Base-by-base conservation (phyloP, 208 protist genomes). In the Phytomonas sp. region DNA sequence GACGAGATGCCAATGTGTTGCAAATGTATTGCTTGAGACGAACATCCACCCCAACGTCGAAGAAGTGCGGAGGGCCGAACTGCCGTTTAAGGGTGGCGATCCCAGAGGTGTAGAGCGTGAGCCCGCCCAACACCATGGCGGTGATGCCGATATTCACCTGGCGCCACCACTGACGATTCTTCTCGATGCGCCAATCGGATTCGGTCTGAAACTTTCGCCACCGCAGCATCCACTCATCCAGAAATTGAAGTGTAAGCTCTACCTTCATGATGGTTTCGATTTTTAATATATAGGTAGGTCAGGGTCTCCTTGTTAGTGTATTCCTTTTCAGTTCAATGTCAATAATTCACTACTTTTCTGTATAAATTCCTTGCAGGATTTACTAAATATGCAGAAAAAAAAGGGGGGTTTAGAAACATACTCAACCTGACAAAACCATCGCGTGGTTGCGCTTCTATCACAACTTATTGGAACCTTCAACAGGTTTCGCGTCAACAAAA, bases 221-320 rank as follows among this genome's bases (percentile, higher is more conserved):
- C 60, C 87, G 87, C 66, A 96, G 82, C 91, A 96, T 96, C 91
- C 91, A 96, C 76, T 94, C 88, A 67, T 96, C 91, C 60, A 96
- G 78, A 75, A 88, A 85, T 83, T 96, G 91, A 77, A 96, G 68
- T n/a, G 81, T 91, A 23, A 96, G 61, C 71, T 96, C 91, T 67
- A 87, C 81, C 76, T 96, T 96, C 77, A 81, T 83, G 32, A 63
- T 86, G 43, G 33, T 59, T 59, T 33, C 60, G 43, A 26, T 23
- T 62, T 28, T 26, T 59, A 30, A 30, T 29, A 60, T 28, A 17
- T 23, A 67, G 72, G 43, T 37, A n/a, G 32, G 43, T 65, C 37
- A 69, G 62, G 13, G 0, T 17, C 59, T 28, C 5, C 28, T 2
- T 17, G 28, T 62, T 30, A 30, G 62, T 36, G 11, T 69, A 23